Evolutionary conservation across 2,329 filamentous ascomycete species (phyloP), one percentile per base, ranked within the genome.

Genomic region (Paracoccidioides lutzii): DNA sequence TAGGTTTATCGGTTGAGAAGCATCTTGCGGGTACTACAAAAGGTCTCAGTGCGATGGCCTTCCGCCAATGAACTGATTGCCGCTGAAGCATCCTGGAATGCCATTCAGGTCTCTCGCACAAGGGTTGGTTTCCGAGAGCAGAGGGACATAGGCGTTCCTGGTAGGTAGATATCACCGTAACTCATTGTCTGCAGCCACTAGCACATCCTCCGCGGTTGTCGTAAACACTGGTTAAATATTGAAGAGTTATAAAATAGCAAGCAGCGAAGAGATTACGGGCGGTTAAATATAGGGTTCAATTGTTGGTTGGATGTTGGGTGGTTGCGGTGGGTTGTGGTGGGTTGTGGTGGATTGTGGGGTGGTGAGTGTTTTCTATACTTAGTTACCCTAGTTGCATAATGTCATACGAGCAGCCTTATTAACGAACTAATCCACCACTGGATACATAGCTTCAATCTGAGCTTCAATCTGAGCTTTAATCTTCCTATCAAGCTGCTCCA

Each of bases 81-180:
- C 63, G 64, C 60, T 59, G 62, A 59, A 64, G 63, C 71, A 73
- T 73, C 58, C 59, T 70, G 64, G 59, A 60, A 62, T 59, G 63
- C 63, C 65, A 67, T 67, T 59, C 62, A 67, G 56, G 59, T 53
- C 55, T 57, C 60, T 56, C 59, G 57, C 57, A 53, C 30, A 15
- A 37, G 30, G 52, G 33, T 28, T 38, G 33, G 41, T 35, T 46
- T 44, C 32, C 42, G 46, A 45, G 28, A 42, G 53, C 28, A 38
- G 52, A 37, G 55, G 38, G 46, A 49, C 40, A 49, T 44, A 32
- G 53, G 53, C 44, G 44, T 44, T 51, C 35, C 46, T 45, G 35
- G n/a, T 42, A 44, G 15, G 28, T 44, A 14, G 42, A 37, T 38
- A 46, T 30, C 52, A 35, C 42, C 52, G 42, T 45, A 28, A 45